phyloP scores from a whole-genome alignment of 208 protist genomes.

The Trichomonas vaginalis region DNA sequence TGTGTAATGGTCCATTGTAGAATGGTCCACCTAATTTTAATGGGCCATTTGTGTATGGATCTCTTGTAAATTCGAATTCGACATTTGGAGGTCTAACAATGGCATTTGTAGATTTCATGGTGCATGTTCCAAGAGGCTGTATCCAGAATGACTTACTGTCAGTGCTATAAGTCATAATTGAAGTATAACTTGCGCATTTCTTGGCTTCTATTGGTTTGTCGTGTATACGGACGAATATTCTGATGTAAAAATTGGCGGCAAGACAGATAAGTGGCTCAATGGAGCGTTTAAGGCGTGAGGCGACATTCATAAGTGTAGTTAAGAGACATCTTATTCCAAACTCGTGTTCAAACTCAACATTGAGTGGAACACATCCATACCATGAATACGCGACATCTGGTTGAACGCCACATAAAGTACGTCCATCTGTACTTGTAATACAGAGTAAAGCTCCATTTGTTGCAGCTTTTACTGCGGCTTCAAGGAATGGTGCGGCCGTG shows the following conservation, averaged over 20 bases:
- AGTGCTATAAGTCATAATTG: neutral
- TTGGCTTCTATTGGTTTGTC: constrained; percentile 33
- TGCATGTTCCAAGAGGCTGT: neutral
- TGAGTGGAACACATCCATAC: constrained; percentile 30
- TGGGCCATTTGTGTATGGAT: neutral
- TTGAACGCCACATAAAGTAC: constrained; percentile 71
- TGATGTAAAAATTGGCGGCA: constrained; percentile 95
- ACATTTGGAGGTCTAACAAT: neutral
- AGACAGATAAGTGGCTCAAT: constrained; percentile 82
- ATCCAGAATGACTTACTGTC: neutral
- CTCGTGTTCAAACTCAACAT: constrained; percentile 63
- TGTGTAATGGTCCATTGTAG: neutral
- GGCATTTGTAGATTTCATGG: neutral
- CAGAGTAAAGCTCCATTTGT: constrained; percentile 80
- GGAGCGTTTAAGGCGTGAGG: constrained; percentile 72
- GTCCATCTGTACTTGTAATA: constrained; percentile 92
- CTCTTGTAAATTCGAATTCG: neutral
- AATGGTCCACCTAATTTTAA: neutral
- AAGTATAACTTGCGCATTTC: neutral
- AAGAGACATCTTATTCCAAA: constrained; percentile 84
- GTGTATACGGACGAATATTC: constrained; percentile 88
- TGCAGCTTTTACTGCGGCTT: constrained; percentile 75
- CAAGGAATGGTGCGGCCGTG: constrained; percentile 80
- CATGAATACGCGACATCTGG: constrained; percentile 84
- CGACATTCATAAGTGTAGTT: constrained; percentile 51